Evolutionary conservation across 345 rosid genomes (phyloP), one percentile per base, ranked within the genome.

Genomic region (Hypericum perforatum): DNA sequence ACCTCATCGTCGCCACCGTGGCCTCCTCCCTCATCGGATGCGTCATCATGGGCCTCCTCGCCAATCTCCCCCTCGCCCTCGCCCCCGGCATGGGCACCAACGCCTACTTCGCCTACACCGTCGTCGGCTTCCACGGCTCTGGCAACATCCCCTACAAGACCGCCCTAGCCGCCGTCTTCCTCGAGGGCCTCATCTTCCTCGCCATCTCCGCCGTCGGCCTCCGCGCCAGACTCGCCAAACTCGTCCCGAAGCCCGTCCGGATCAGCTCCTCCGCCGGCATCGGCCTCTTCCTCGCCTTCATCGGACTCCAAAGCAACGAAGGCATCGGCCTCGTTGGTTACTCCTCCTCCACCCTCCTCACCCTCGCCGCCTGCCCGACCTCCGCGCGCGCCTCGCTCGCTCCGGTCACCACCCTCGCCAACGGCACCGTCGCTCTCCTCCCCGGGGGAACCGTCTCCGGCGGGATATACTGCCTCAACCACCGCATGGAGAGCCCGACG

Each of bases 11-110:
- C 14, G 98, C 98, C 45, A 91, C 98, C 0, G 83, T 67, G 7
- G 89, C 81, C 14, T 78, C 98, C 0, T 85, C 98, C 5, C 67
- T 91, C 0, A 76, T 91, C 56, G 98, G 95, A 0, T 87, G 96
- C 14, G 49, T 87, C 2, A 87, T 91, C 45, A 91, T 91, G 98
- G 98, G 98, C 6, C 43, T 63, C 5, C 75, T 91, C 52, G 95
- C 96, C 39, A 91, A 91, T 67, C 74, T 91, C 10, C 98, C 96
- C 0, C 47, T 87, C 11, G 98, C 88, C 15, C 38, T 91, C 56
- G 98, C 98, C 43, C 98, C 98, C 0, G 98, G 98, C 2, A 91
- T 91, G 98, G 98, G 98, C 8, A 55, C 90, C 4, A 91, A 91
- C 61, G 98, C 95, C 7, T 91, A 91, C 41, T 91, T 91, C 48